phyloP scores from a whole-genome alignment of 2,329 filamentous ascomycete genomes.

The Aspergillus nomiae region DNA sequence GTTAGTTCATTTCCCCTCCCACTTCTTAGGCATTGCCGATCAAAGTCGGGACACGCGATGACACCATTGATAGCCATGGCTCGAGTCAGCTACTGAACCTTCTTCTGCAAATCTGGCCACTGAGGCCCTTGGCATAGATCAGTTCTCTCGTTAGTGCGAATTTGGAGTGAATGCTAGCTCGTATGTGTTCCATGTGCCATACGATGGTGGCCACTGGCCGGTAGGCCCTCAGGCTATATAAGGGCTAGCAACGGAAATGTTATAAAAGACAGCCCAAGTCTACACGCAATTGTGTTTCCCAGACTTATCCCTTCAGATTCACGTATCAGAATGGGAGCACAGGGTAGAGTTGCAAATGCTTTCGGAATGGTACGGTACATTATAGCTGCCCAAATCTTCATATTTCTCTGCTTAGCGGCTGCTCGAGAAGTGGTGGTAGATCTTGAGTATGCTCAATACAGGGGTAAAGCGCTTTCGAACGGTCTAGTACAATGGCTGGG shows the following conservation, averaged over 20 bases:
- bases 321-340: neutral
- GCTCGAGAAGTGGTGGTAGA: conserved; percentile 52
- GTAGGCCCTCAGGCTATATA: too few species aligned
- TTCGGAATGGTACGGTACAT: conserved; percentile 3
- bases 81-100: neutral
- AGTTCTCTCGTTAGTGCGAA: too few species aligned
- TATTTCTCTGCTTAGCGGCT: conserved; percentile 21
- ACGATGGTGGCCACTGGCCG: neutral
- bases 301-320: neutral
- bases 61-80: neutral
- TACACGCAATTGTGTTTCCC: neutral
- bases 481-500: conserved; percentile 73
- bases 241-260: neutral
- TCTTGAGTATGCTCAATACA: conserved; percentile 68
- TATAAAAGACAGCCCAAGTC: neutral
- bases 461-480: conserved; percentile 56
- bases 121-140: neutral
- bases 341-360: neutral
- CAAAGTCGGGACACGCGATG: neutral
- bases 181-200: neutral
- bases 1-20: neutral
- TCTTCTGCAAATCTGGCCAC: neutral
- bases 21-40: neutral
- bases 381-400: conserved; percentile 10
- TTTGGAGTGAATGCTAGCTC: neutral